A percentile compares a stretch with the other conserved stretches of the same genome.
Evolutionary conservation across 169 alveolate genomes (phyloP).

Genomic region (Condylostoma magnum): DNA sequence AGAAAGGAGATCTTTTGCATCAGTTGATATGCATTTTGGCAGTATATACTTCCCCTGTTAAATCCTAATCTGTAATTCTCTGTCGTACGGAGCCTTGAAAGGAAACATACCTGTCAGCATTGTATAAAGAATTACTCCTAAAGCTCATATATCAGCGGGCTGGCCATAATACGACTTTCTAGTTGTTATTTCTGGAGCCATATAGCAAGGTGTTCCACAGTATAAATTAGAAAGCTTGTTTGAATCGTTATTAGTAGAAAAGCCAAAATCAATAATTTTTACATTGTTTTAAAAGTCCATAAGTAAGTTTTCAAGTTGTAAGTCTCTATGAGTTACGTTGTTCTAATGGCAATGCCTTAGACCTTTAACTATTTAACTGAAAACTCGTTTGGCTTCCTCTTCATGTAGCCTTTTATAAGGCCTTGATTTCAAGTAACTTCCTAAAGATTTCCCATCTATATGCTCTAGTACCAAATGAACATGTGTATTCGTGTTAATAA

Average conservation of each 20-base stretch:
- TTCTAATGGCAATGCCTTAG: slow-evolving; percentile 63
- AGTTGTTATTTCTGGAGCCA: slow-evolving; percentile 76
- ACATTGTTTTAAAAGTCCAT: slow-evolving; percentile 52
- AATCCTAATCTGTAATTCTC: slow-evolving; percentile 56
- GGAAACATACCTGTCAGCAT: slow-evolving; percentile 70
- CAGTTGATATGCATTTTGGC: no score
- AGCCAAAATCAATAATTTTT: slow-evolving; percentile 85
- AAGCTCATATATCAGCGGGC: slow-evolving; percentile 73
- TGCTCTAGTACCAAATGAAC: slow-evolving; percentile 64
- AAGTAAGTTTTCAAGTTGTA: slow-evolving; percentile 79
- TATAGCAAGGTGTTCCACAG: slow-evolving; percentile 79
- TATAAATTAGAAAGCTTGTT: slow-evolving; percentile 42
- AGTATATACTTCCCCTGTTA: slow-evolving; percentile 54
- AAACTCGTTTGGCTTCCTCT: slow-evolving; percentile 63
- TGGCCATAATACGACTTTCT: slow-evolving; percentile 66
- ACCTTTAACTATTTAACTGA: slow-evolving; percentile 67
- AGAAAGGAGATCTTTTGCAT: no score
- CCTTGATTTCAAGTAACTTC: slow-evolving; percentile 54
- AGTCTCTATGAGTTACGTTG: slow-evolving; percentile 77
- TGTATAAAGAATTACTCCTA: slow-evolving; percentile 65
- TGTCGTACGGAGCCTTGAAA: slow-evolving; percentile 62
- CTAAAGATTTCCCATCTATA: slow-evolving; percentile 60
- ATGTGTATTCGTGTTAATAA: slow-evolving; percentile 43
- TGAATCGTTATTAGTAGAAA: slow-evolving; percentile 38
- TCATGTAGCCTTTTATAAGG: slow-evolving; percentile 63